A percentile compares a stretch with the other conserved stretches of the same genome.
These are phyloP conservation scores for Garcia nutans DNA, from an alignment of 345 rosid species.

Conservation along the genomic window DNA sequence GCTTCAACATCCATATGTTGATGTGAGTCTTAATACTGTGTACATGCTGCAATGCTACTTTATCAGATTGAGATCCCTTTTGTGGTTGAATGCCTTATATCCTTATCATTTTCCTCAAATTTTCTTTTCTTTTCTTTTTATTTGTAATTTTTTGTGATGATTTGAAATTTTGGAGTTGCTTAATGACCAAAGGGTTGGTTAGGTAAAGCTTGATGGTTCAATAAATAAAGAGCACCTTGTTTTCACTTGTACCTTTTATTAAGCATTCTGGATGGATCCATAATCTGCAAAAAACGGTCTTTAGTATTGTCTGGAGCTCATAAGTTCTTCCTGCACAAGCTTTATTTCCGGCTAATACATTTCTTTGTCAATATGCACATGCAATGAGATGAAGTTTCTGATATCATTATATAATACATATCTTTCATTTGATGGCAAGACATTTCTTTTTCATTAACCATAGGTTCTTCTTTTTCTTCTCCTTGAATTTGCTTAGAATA, in stretches of 20 bases:
- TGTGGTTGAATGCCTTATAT: neutral
- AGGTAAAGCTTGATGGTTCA: neutral
- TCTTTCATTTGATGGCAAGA: no score
- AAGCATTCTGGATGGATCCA: neutral
- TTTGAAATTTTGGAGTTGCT: neutral
- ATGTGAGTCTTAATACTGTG: slow-evolving; percentile 25
- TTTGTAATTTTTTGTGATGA: neutral
- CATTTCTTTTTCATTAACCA: no score
- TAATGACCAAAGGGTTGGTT: neutral
- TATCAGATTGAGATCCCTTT: neutral
- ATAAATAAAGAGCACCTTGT: neutral
- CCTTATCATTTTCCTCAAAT: neutral
- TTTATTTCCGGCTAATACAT: neutral
- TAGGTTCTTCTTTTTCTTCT: no score
- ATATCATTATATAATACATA: no score
- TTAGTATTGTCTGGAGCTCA: neutral
- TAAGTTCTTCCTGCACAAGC: neutral
- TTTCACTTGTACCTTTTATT: neutral
- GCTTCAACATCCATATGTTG: slow-evolving; percentile 52
- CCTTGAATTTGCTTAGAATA: no score
- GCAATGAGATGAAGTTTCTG: neutral
- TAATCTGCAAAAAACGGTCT: neutral
- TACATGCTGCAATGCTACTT: neutral
- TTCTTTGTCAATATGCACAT: neutral
- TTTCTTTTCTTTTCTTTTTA: neutral